These are phyloP conservation scores for Trametes sp. DNA, from an alignment of 1,284 basidiomycete species.

Conservation along the genomic window DNA sequence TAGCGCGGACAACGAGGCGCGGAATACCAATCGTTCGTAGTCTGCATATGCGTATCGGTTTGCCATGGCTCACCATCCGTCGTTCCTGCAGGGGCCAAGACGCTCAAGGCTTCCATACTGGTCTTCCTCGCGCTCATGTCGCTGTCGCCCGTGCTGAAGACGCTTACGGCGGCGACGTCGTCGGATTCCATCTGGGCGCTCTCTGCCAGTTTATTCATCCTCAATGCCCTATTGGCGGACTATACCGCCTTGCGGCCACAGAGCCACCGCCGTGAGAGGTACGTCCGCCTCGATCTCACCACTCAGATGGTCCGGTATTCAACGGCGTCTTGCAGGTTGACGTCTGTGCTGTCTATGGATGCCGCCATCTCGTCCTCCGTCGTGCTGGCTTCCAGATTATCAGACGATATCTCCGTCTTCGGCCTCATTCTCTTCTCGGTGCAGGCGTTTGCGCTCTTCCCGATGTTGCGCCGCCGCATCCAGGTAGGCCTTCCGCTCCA, in stretches of 20 bases:
- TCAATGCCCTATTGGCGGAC: constrained; percentile 74
- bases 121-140: constrained; percentile 90
- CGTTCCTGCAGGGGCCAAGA: constrained; percentile 62
- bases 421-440: constrained; percentile 89
- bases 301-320: constrained; percentile 19
- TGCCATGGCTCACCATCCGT: background rate
- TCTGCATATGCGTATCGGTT: background rate
- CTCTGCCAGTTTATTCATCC: constrained; percentile 68
- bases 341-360: constrained; percentile 93
- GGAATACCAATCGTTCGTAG: constrained; percentile 42
- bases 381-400: constrained; percentile 91
- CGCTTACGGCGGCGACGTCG: constrained; percentile 93
- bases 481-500: constrained; percentile 58
- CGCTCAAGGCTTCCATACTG: constrained; percentile 79
- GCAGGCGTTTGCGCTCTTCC: constrained; percentile 87
- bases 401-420: constrained; percentile 88
- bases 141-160: constrained; percentile 90
- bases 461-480: constrained; percentile 80
- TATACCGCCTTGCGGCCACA: constrained; percentile 53
- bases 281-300: constrained; percentile 8
- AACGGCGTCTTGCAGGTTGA: constrained; percentile 61
- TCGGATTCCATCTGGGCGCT: constrained; percentile 98
- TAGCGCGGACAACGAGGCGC: constrained; percentile 19
- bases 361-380: constrained; percentile 94
- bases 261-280: constrained; percentile 50